Base-by-base conservation (phyloP, 2,329 filamentous ascomycete genomes). In the Nemania serpens region DNA sequence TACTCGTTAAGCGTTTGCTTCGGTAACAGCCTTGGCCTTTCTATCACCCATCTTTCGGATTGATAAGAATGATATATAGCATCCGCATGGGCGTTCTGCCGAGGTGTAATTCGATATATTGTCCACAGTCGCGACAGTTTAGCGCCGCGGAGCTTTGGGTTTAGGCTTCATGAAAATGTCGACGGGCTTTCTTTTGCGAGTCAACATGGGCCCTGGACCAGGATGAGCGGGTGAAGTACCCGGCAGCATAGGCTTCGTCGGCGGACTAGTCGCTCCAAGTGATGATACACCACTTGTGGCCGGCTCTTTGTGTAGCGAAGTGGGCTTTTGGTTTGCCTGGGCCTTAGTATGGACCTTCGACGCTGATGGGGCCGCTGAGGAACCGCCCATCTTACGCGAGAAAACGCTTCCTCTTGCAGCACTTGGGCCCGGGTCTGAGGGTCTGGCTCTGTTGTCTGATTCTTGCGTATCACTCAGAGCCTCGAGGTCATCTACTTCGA, bases 131-230 rank as follows among this genome's bases (percentile, higher is more conserved):
- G 20, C 12, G 29, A 33, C 13, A 52, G 18, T 11, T 48, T 33
- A 64, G 13, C 18, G 20, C 5, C 62, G 62, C 17, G 48, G 62
- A 55, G 68, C 69, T 69, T 78, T 82, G 1, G 66, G 56, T 70
- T 80, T 81, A 5, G 75, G 78, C 46, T 74, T 76, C 79, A 83
- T 82, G 63, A 84, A 84, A n/a, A 83, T 74, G 62, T 79, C 78
- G 4, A 79, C 77, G 0, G 69, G 47, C 39, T 81, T 81, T 55
- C 81, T 76, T 67, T 83, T 83, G 43, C 74, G 67, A 13, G 49
- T 63, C 36, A 58, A 54, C 54, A 49, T 45, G n/a, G 56, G 61
- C 33, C 55, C 66, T 11, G 62, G 5, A 18, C 37, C 17, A 18
- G 58, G 37, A 2, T 62, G 17, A 17, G 55, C 47, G 7, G 46